phyloP scores from a whole-genome alignment of 2,329 filamentous ascomycete species.

The Zalaria sp. region DNA sequence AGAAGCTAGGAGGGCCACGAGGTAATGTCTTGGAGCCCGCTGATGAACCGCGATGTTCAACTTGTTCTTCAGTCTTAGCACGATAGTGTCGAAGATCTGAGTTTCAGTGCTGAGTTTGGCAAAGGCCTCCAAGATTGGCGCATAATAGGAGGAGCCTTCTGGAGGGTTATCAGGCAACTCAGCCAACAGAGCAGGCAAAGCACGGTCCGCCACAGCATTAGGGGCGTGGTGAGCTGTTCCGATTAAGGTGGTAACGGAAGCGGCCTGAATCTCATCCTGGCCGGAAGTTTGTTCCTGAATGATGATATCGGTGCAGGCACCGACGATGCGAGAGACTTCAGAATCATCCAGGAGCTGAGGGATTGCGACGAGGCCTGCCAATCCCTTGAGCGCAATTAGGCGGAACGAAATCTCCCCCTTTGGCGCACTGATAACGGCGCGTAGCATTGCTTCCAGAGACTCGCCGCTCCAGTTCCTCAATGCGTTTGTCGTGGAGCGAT shows the following conservation, averaged over 20 bases:
- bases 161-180: conserved; percentile 38
- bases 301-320: conserved; percentile 47
- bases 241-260: conserved; percentile 43
- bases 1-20: conserved; percentile 45
- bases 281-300: conserved; percentile 43
- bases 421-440: conserved; percentile 28
- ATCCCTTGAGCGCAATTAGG: conserved; percentile 28
- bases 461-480: conserved; percentile 26
- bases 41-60: conserved; percentile 42
- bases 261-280: conserved; percentile 42
- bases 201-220: conserved; percentile 47
- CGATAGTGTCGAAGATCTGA: conserved; percentile 48
- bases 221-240: conserved; percentile 50
- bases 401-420: conserved; percentile 36
- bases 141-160: conserved; percentile 32
- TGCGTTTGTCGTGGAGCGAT: conserved; percentile 19
- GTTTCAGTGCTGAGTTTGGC: conserved; percentile 49
- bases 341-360: conserved; percentile 26
- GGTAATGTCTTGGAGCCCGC: conserved; percentile 37
- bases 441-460: conserved; percentile 26
- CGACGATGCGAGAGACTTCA: conserved; percentile 36
- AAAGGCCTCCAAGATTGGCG: conserved; percentile 47
- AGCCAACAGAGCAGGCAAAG: conserved; percentile 52
- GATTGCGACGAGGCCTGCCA: conserved; percentile 28
- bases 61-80: conserved; percentile 49